Evolutionary conservation across 352 stramenopile species (phyloP), one percentile per base, ranked within the genome.

Genomic region (Pythium rhizo-oryzae): DNA sequence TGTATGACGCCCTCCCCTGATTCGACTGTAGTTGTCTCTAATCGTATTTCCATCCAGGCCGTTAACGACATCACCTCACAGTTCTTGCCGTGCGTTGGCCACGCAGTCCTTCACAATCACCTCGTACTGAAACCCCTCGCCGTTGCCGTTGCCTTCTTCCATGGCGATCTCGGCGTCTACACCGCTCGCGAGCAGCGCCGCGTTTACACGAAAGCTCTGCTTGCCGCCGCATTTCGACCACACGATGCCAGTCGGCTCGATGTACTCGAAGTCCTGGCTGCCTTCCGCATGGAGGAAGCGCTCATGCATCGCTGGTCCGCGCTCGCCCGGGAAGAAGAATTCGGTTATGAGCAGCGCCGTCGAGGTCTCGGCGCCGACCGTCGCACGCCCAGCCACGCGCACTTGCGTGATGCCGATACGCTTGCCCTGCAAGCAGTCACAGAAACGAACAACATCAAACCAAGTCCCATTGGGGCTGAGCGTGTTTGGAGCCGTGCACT

Each of bases 201-300:
- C 69, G 39, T 81, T 79, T 58, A 81, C 52, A 37, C 74, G 74
- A 15, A 81, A 35, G 1, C 18, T 56, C 33, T 69, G 52, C 18
- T 57, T 5, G 21, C 23, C 44, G 11, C 65, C 65, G 52, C 74
- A 81, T 54, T 51, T 35, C 6, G 67, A 77, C 74, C 74, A 81
- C 39, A 72, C 62, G 4, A 62, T 80, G 19, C 43, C 60, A 0
- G 46, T 54, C 4, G 30, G 19, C 4, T 39, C 18, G 15, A 63
- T 37, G 13, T 72, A 12, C 41, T 58, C 69, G 50, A 81, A 79
- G 25, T 52, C 23, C 13, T 53, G n/a, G n/a, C 23, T 33, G 9
- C 44, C 50, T 23, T 67, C 28, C 2, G 41, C 21, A 1, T 41
- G 19, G 1, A 64, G 37, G 28, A 79, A 77, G 25, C 59, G 69